Evolutionary conservation across 2,329 filamentous ascomycete species (phyloP).

Genomic region (Didymella sp.): DNA sequence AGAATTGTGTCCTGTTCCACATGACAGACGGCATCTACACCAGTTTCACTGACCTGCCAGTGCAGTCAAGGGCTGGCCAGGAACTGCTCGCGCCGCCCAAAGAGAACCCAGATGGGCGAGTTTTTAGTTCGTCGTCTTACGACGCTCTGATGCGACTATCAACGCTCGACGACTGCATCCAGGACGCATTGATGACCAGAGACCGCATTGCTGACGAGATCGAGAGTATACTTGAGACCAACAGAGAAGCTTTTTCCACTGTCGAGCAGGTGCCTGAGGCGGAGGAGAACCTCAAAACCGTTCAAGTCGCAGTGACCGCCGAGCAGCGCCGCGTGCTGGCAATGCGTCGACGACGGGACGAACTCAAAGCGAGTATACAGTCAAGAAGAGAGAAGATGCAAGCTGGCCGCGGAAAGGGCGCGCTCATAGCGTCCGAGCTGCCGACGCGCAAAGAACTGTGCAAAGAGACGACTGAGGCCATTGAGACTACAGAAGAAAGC

Average conservation of each 20-base stretch:
- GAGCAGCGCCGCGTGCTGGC: slow-evolving; percentile 72
- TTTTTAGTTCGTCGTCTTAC: slow-evolving; percentile 78
- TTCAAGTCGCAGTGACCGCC: slow-evolving; percentile 61
- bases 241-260: slow-evolving; percentile 47
- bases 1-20: slow-evolving; percentile 85
- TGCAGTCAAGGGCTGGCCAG: slow-evolving; percentile 47
- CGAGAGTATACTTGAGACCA: slow-evolving; percentile 57
- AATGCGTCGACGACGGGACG: slow-evolving; percentile 68
- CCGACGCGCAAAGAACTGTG: slow-evolving; percentile 55
- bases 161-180: slow-evolving; percentile 88
- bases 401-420: slow-evolving; percentile 66
- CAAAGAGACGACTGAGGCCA: slow-evolving; percentile 62
- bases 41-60: slow-evolving; percentile 70
- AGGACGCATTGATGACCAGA: slow-evolving; percentile 82
- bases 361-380: slow-evolving; percentile 71
- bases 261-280: slow-evolving; percentile 53
- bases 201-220: slow-evolving; percentile 80
- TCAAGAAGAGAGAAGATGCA: slow-evolving; percentile 72
- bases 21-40: slow-evolving; percentile 88
- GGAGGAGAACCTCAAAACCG: slow-evolving; percentile 53
- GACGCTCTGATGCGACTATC: slow-evolving; percentile 86
- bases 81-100: slow-evolving; percentile 45
- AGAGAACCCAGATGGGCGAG: slow-evolving; percentile 53
- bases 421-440: slow-evolving; percentile 66
- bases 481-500: slow-evolving; percentile 66